Base-by-base conservation (phyloP, 2,329 filamentous ascomycete genomes). In the Hortaea sp. region DNA sequence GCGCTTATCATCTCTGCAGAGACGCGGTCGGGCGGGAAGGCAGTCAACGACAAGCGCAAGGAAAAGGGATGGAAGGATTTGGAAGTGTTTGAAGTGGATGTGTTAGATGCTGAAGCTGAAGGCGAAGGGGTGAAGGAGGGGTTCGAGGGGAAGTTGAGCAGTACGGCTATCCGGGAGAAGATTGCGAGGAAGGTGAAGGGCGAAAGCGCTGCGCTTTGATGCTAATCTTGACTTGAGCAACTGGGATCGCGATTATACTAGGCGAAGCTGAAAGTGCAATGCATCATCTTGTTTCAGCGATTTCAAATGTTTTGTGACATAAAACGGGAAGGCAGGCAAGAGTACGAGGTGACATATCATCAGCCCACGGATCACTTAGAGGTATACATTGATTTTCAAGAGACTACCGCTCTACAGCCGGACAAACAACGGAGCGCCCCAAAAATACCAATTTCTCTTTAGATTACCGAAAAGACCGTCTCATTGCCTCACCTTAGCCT, bases 101-200 rank as follows among this genome's bases (percentile, higher is more conserved):
- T 97, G 10, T 74, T 98, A 11, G 84, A 90, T 64, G 76, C 81
- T 2, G 69, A 70, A n/a, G 66, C 69, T 5, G 44, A 46, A 7
- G 49, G 48, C 6, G 45, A 48, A 28, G 64, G 67, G 39, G 64
- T 68, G 9, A 58, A 56, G 41, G 76, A 81, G 47, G 74, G 77
- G 53, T 95, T 94, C 66, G 78, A 82, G 28, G 76, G 78, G 50
- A 97, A 95, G 69, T 85, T 95, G 56, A 94, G 88, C 71, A 95
- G 89, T 67, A 94, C 89, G 1, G 84, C 84, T 48, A 94, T 95
- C 35, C 52, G 63, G 27, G 59, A 60, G 46, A 63, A 61, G 51
- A 39, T 63, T 27, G 56, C 53, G 32, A 55, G 38, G 45, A 43
- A 50, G 31, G 45, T 32, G 29, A 38, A 12, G 39, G 42, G 7